Percentiles rank a stretch among this genome's conserved stretches.
These are phyloP conservation scores for Talaromyces islandicus DNA, from an alignment of 2,329 filamentous ascomycete species.

Conservation along the genomic window DNA sequence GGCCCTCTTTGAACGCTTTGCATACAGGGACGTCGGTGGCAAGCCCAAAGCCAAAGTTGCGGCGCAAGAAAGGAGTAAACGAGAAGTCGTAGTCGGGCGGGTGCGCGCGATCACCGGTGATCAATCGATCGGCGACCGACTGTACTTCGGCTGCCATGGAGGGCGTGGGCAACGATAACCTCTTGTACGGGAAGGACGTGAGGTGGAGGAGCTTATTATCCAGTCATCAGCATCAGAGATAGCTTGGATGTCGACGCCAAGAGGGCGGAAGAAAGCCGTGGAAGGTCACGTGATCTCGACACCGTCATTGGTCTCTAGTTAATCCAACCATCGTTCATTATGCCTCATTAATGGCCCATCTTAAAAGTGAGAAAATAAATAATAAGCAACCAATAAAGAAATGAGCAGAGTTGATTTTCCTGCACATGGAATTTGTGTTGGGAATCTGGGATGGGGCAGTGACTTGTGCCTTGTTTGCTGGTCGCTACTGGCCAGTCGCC, in stretches of 20 bases:
- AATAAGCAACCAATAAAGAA: too few relatives aligned
- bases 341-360: background rate
- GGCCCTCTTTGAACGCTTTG: slow-evolving; percentile 76
- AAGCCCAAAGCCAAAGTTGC: slow-evolving; percentile 78
- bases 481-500: too few relatives aligned
- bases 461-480: too few relatives aligned
- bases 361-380: background rate
- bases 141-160: slow-evolving; percentile 31
- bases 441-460: too few relatives aligned
- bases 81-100: slow-evolving; percentile 59
- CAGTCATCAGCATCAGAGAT: background rate
- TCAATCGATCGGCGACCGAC: slow-evolving; percentile 25
- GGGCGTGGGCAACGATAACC: too few relatives aligned
- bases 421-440: too few relatives aligned
- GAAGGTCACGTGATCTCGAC: background rate
- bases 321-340: too few relatives aligned
- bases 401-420: too few relatives aligned
- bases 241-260: background rate
- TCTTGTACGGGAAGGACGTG: background rate
- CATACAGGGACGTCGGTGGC: slow-evolving; percentile 74
- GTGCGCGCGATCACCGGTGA: slow-evolving; percentile 30
- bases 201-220: background rate
- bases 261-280: background rate
- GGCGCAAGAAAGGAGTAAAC: slow-evolving; percentile 78
- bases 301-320: background rate